Evolutionary conservation across 129 eudicot genomes (phyloP), one percentile per base, ranked within the genome.

Genomic region (Artemisia annua): DNA sequence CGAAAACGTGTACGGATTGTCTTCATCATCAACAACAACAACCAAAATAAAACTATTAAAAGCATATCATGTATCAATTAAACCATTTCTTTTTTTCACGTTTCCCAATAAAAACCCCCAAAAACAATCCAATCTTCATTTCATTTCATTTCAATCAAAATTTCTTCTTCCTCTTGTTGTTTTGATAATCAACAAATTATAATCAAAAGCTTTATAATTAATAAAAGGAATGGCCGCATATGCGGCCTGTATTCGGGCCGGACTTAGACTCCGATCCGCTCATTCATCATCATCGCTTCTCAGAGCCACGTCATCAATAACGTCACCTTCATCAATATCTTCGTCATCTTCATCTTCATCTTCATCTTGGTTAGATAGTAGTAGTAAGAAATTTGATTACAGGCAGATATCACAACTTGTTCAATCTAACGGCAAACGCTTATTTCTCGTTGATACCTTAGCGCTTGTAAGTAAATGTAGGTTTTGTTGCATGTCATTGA

Each of bases 401-500:
- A 72, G 91, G 19, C 80, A 63, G 61, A 74, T 89, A 35, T 85
- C 95, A 51, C 90, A 87, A 77, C 86, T 85, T 63, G 87, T 59
- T 39, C 81, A 82, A 44, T 82, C 97, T 55, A 84, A 78, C 56
- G 86, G 86, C 72, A 89, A 87, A 68, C 95, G 96, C 17, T 48
- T 89, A 67, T 87, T 87, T 73, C 92, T 89, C 75, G 96, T 93
- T 49, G 97, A 94, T 71, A 94, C 98, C 30, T 80, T 90, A 63
- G 97, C 98, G 11, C 93, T 94, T 39, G 98, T 94, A 86, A 80
- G n/a, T n/a, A n/a, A n/a, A n/a, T n/a, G n/a, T n/a, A n/a, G n/a
- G 78, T 53, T 28, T 5, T 18, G 65, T 59, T 62, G 1, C 1
- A 0, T 24, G 26, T 1, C 1, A 24, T 24, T 24, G 26, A 24